phyloP scores from a whole-genome alignment of 495 filamentous ascomycete species.

The Beverwykella pulmonaria region DNA sequence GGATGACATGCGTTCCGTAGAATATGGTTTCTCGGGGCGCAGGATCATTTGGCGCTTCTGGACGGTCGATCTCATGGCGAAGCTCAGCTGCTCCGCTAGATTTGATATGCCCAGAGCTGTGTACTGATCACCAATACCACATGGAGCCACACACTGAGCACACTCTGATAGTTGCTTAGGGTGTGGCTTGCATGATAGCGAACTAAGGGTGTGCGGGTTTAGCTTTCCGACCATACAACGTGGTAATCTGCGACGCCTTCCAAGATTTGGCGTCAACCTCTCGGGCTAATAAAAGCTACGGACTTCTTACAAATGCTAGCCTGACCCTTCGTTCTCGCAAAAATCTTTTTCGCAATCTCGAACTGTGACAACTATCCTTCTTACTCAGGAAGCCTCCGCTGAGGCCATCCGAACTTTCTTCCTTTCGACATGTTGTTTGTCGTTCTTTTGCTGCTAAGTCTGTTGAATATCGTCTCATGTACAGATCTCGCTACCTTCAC shows the following conservation, averaged over 20 bases:
- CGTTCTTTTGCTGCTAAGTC: not conserved
- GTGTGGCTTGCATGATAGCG: not conserved
- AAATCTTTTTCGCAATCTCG: not conserved
- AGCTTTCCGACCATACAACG: not conserved
- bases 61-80: not conserved
- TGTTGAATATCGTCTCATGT: not conserved
- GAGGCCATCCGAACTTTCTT: slow-evolving; percentile 4
- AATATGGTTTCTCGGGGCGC: not conserved
- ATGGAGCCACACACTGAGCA: not conserved
- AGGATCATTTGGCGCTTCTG: not conserved
- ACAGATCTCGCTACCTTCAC: slow-evolving; percentile 13
- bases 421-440: slow-evolving; percentile 1
- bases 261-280: not conserved
- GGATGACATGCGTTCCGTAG: not conserved
- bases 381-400: slow-evolving; percentile 3
- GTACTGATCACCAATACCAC: not conserved
- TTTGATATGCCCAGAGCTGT: not conserved
- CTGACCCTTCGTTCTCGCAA: not conserved
- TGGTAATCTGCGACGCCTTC: not conserved
- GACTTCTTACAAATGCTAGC: slow-evolving; percentile 13
- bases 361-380: not conserved
- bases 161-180: not conserved
- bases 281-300: not conserved
- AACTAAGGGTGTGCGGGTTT: not conserved
- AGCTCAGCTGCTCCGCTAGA: not conserved